Base-by-base conservation (phyloP, 495 filamentous ascomycete species). In the Penicillium dipodomyicola region DNA sequence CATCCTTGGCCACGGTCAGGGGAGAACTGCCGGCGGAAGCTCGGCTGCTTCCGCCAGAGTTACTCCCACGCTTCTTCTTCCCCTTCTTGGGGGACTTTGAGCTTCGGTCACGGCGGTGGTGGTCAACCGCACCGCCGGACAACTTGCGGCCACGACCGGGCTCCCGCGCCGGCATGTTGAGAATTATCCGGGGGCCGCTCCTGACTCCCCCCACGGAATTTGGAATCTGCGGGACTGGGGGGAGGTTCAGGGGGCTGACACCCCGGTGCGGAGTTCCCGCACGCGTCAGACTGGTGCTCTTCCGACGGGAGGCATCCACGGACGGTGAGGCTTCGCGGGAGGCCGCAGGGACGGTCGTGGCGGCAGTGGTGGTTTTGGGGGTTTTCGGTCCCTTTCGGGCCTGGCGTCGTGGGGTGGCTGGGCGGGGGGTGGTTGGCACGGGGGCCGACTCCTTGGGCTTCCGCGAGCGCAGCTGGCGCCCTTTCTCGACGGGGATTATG, bases 401-500 rank as follows among this genome's bases (percentile, higher is more conserved):
- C 20, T 27, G 37, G 5, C 50, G 50, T 2, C 50, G 23, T 8
- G 50, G 50, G 0, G 50, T 42, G 5, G 35, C 22, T 3, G 49
- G 37, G 35, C 49, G 49, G 15, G 49, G 49, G 4, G 49, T 52
- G 9, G 25, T 27, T 3, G 39, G 50, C 4, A 19, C 25, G 1
- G 50, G 8, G n/a, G 39, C 22, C 39, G 35, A 40, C 8, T 40
- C 23, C 27, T 43, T 52, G 6, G 50, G 50, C 25, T 52, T 52
- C 25, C 50, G 50, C n/a, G 25, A 7, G 50, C 50, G 50, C 20
- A 52, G 25, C 12, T 52, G 35, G 49, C 49, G 49, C 10, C 9
- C 12, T 3, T 25, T 23, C 10, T 39, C 49, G 9, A 12, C 32
- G 14, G 15, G 33, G 25, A 17, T 41, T 9, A 1, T 6, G 35